Base-by-base conservation (phyloP, 305 asterid genomes). In the Salvia sclarea region DNA sequence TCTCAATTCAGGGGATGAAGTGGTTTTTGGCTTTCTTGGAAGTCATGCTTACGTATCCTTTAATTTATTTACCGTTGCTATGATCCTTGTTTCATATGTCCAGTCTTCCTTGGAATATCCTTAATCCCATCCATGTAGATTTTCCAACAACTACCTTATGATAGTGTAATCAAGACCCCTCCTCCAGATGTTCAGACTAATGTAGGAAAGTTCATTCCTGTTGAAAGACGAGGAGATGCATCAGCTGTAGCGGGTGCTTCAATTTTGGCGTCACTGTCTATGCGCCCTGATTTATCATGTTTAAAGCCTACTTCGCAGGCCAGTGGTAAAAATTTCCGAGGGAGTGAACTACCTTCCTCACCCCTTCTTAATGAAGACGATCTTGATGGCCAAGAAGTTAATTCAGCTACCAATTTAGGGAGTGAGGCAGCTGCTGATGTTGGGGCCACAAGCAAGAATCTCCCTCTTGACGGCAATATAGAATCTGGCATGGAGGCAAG, bases 231-330 rank as follows among this genome's bases (percentile, higher is more conserved):
- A 68, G 96, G 97, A 76, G 96, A 90, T 82, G 85, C 92, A 43
- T 91, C 97, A 77, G 93, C 94, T 72, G 95, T 86, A 16, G 92
- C 85, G 45, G 95, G 97, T 73, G 97, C 97, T 80, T 91, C 97
- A 31, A 87, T 91, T 76, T 82, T 91, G 87, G 98, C 96, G 47
- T 91, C 97, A 1, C 95, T 91, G 64, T 91, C 96, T 65, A 82
- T 79, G 61, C 82, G 94, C 69, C 89, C 77, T 72, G 86, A 87
- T 81, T 59, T 77, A 68, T 81, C 91, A 11, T 84, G 82, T 54
- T 73, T 85, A 62, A 87, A 83, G 74, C 80, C 88, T 71, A 52
- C 88, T 33, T 81, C 90, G 44, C 91, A 83, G 80, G 81, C 83
- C 75, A 75, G 83, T 79, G 81, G 81, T 68, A 83, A 83, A 82